Base-by-base conservation (phyloP, 306 rosid genomes). In the Begonia masoniana region DNA sequence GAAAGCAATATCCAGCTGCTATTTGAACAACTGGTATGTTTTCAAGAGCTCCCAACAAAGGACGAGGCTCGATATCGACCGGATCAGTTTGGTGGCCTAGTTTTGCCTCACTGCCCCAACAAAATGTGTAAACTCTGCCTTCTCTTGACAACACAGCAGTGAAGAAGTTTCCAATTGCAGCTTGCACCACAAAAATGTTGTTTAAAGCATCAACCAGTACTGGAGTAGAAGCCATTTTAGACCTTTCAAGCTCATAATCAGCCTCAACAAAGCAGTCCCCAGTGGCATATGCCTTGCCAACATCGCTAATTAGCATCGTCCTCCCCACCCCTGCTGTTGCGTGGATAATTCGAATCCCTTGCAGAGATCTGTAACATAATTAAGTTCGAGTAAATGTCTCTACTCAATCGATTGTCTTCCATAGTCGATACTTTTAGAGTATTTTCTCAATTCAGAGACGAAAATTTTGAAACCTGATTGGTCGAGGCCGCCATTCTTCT, bases 1-100 rank as follows among this genome's bases (percentile, higher is more conserved):
- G 84, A 73, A 80, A 91, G 79, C 96, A 91, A 73, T 85, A 85
- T 58, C 97, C 97, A 35, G 97, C 97, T 23, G 96, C 94, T 67
- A 91, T 85, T 73, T 91, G 97, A 21, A 91, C 97, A 35, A 91
- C 94, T 11, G 97, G 94, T 41, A 67, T 78, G 71, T 81, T 66
- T 68, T 91, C 96, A 5, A 91, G 81, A 11, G 87, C 88, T 46
- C 97, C 97, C 74, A 77, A 64, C 58, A 91, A 62, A 57, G 88
- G 83, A 51, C 58, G 85, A 12, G 97, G 96, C 63, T 75, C 85
- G 61, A 75, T 58, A 71, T 91, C 97, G 46, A 50, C 73, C 42
- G 74, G 74, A 60, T 91, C 94, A 4, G 94, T 83, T 62, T 76
- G 91, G 68, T 91, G 97, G 62, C 97, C 94, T 1, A 91, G 94